phyloP scores from a whole-genome alignment of 352 stramenopile species.

The Globisporangium orthogonon region DNA sequence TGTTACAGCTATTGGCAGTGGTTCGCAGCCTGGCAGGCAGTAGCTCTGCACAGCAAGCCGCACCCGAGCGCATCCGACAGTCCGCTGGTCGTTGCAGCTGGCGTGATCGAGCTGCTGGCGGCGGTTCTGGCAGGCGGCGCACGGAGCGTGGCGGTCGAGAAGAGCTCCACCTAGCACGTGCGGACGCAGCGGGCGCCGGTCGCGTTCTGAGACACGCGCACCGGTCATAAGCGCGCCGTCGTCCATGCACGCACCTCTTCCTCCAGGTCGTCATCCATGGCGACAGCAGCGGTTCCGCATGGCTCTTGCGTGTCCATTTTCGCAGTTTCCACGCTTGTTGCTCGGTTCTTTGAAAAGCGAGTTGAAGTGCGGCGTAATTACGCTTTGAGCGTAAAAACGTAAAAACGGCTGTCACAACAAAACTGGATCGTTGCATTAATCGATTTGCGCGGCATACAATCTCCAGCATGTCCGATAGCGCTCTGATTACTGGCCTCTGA shows the following conservation, averaged over 20 bases:
- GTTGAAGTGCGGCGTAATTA: too few relatives aligned
- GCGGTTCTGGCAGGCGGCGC: constrained; percentile 1
- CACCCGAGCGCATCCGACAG: constrained; percentile 4
- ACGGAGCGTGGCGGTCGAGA: constrained; percentile 12
- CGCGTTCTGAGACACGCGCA: not conserved
- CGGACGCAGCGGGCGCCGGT: too few relatives aligned
- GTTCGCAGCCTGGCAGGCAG: not conserved
- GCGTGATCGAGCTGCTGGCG: constrained; percentile 1
- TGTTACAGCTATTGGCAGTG: not conserved
- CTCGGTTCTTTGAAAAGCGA: too few relatives aligned
- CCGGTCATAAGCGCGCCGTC: not conserved
- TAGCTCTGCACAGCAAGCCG: not conserved
- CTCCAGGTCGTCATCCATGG: constrained; percentile 9
- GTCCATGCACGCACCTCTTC: constrained; percentile 9
- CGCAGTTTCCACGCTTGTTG: too few relatives aligned
- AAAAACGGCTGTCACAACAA: too few relatives aligned
- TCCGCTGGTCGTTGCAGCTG: not conserved
- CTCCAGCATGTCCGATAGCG: too few relatives aligned
- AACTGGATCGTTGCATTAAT: not conserved
- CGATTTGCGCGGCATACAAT: not conserved
- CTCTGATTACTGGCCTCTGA: too few relatives aligned
- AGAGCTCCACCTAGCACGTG: constrained; percentile 19
- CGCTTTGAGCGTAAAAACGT: too few relatives aligned
- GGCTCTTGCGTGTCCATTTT: too few relatives aligned
- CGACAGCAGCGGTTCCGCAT: not conserved